phyloP scores from a whole-genome alignment of 2,329 filamentous ascomycete genomes.

The Bisporella sp. region DNA sequence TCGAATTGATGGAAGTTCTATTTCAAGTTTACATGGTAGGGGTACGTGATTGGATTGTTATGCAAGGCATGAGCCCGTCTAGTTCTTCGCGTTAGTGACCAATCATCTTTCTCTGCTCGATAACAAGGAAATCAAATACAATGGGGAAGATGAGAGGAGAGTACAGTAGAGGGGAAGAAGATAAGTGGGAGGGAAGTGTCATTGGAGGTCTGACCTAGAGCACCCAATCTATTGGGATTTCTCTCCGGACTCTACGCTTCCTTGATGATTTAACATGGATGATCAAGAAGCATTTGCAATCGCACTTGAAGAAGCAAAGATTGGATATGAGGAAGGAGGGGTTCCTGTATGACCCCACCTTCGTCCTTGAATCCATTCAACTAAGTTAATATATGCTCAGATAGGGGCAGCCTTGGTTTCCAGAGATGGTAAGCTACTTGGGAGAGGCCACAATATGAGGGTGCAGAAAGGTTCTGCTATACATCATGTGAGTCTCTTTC shows the following conservation, averaged over 20 bases:
- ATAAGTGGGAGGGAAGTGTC: neutral
- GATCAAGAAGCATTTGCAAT: slow-evolving; percentile 36
- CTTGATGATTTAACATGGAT: slow-evolving; percentile 26
- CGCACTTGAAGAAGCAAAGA: slow-evolving; percentile 40
- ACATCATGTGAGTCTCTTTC: slow-evolving; percentile 51
- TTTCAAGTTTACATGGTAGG: too few species aligned
- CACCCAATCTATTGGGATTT: too few species aligned
- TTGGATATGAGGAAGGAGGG: slow-evolving; percentile 39
- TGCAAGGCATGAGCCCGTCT: too few species aligned
- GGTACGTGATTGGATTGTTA: too few species aligned
- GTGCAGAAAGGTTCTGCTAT: slow-evolving; percentile 66
- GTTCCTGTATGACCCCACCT: slow-evolving; percentile 34
- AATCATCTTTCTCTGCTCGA: too few species aligned
- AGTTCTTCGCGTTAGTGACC: too few species aligned
- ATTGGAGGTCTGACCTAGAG: too few species aligned
- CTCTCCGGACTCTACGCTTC: too few species aligned
- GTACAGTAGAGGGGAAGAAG: neutral
- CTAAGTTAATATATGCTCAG: slow-evolving; percentile 22
- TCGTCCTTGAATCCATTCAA: neutral
- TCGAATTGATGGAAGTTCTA: too few species aligned
- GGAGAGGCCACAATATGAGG: slow-evolving; percentile 57
- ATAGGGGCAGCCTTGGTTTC: slow-evolving; percentile 56
- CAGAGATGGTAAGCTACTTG: slow-evolving; percentile 61
- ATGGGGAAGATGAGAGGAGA: neutral
- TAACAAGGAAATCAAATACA: too few species aligned